Conservation (phyloP, 2,329 filamentous ascomycete species). For the Apiospora marii region DNA sequence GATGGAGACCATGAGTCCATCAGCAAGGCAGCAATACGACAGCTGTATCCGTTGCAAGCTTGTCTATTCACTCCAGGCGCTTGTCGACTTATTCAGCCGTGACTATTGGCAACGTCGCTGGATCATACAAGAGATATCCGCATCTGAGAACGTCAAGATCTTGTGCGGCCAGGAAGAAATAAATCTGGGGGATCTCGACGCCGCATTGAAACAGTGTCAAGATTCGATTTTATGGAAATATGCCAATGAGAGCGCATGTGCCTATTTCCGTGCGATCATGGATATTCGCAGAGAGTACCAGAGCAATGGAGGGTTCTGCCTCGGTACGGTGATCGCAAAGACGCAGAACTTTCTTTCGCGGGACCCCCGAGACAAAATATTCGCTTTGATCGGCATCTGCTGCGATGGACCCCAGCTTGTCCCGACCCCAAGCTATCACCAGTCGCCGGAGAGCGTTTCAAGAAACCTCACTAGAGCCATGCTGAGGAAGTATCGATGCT, state of each 20-base stretch:
- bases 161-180: not conserved
- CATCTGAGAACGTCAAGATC: not conserved
- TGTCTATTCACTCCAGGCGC: not conserved
- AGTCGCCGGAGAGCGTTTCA: no score
- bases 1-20: not conserved
- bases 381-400: not conserved
- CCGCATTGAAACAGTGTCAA: not conserved
- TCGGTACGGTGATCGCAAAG: not conserved
- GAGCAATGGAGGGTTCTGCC: not conserved
- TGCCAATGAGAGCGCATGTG: not conserved
- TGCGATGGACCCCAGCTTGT: not conserved
- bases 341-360: not conserved
- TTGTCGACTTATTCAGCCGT: not conserved
- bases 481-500: no score
- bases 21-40: not conserved
- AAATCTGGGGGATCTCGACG: not conserved
- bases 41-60: not conserved
- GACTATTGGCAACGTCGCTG: slow-evolving; percentile 6
- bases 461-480: no score
- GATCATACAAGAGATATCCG: slow-evolving; percentile 12
- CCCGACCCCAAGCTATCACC: not conserved
- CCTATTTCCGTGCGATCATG: not conserved
- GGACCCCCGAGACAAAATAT: not conserved
- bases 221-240: not conserved
- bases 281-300: not conserved